phyloP scores from a whole-genome alignment of 495 filamentous ascomycete species.

The Penicillium flavigenum region DNA sequence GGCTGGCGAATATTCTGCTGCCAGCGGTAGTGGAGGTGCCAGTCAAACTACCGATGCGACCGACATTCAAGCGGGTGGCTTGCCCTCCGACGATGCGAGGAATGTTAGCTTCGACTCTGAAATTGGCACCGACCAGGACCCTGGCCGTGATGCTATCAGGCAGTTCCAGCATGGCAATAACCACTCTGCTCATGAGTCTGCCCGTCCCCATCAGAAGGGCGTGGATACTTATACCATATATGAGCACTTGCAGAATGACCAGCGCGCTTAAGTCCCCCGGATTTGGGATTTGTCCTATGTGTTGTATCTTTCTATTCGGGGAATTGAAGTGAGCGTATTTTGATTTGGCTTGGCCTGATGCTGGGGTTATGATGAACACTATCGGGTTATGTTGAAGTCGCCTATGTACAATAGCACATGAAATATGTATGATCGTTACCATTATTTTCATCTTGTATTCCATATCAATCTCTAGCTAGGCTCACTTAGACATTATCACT shows the following conservation, averaged over 20 bases:
- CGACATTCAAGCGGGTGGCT: constrained; percentile 46
- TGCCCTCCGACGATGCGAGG: constrained; percentile 44
- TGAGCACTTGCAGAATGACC: constrained; percentile 45
- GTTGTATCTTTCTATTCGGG: constrained; percentile 9
- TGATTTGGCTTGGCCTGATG: constrained; percentile 7
- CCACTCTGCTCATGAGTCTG: constrained; percentile 40
- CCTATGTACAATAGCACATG: too few relatives aligned
- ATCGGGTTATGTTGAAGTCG: too few relatives aligned
- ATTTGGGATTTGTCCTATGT: neutral
- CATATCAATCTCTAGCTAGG: too few relatives aligned
- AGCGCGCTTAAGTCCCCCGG: constrained; percentile 33
- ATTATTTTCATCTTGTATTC: too few relatives aligned
- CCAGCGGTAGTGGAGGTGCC: constrained; percentile 34
- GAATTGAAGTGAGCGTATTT: constrained; percentile 22
- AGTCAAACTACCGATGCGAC: constrained; percentile 23
- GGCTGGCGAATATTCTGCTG: constrained; percentile 24
- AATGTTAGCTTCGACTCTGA: constrained; percentile 62
- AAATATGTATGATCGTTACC: too few relatives aligned
- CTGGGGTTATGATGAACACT: constrained; percentile 10
- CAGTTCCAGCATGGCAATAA: constrained; percentile 45
- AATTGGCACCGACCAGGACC: constrained; percentile 61
- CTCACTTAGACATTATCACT: too few relatives aligned
- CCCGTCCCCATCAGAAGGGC: constrained; percentile 42
- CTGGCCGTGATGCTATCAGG: constrained; percentile 54
- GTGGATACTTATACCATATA: constrained; percentile 41